Conservation (phyloP, 768 basidiomycete species). For the Infundibulicybe gibba region DNA sequence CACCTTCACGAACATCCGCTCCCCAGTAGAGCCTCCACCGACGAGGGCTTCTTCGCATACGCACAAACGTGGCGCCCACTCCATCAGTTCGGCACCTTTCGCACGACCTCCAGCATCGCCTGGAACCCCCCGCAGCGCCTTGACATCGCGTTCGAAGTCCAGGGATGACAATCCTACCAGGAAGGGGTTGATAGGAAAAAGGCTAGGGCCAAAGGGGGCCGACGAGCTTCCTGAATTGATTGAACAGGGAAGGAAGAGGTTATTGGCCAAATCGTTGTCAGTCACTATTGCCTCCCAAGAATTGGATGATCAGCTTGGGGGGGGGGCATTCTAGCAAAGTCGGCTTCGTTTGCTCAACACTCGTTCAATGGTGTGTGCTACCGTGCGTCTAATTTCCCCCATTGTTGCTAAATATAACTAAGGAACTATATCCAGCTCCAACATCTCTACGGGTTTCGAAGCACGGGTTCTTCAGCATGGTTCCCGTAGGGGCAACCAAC, state of each 20-base stretch:
- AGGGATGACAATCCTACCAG: conserved; percentile 31
- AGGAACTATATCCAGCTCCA: conserved; percentile 25
- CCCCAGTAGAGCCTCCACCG: too few species aligned
- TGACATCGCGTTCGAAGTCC: conserved; percentile 13
- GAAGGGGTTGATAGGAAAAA: conserved; percentile 56
- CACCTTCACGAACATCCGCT: too few species aligned
- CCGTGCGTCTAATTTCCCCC: conserved; percentile 3
- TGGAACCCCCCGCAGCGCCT: too few species aligned
- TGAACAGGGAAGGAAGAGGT: conserved; percentile 53
- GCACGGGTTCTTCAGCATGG: conserved; percentile 95
- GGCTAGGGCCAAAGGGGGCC: conserved; percentile 17
- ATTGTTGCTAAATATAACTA: too few species aligned
- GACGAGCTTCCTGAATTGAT: conserved; percentile 43
- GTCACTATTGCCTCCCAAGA: conserved; percentile 57
- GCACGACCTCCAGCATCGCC: too few species aligned
- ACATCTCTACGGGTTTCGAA: conserved; percentile 45
- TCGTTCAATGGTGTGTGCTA: conserved; percentile 12
- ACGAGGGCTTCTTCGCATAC: too few species aligned
- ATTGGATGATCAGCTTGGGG: conserved; percentile 30
- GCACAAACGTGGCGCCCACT: too few species aligned
- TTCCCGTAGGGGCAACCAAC: conserved; percentile 97
- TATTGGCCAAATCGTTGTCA: conserved; percentile 72
- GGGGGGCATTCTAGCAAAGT: conserved; percentile 22
- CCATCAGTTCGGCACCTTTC: too few species aligned
- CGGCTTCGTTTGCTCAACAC: conserved; percentile 25